A percentile compares a stretch with the other conserved stretches of the same genome.
Conservation (phyloP, 2,329 filamentous ascomycete genomes). For the Scedosporium dehoogii region DNA sequence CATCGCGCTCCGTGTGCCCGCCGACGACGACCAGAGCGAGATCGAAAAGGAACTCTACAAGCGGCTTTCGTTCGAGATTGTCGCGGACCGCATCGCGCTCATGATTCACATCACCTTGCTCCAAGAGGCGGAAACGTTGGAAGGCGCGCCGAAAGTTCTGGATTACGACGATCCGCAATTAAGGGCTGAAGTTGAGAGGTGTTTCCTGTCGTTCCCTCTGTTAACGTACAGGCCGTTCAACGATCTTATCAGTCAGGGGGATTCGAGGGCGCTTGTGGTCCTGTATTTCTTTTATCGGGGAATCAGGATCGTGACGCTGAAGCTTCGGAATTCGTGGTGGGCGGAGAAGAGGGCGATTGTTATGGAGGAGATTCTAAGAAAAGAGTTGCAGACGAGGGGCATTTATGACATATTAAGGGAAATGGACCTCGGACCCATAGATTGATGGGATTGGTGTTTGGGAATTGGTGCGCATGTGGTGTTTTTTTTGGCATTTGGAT, state of each 20-base stretch:
- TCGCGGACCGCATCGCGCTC: slow-evolving; percentile 12
- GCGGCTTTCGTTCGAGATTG: slow-evolving; percentile 13
- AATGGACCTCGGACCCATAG: neutral
- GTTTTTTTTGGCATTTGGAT: neutral
- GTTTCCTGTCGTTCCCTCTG: slow-evolving; percentile 18
- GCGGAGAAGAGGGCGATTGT: slow-evolving; percentile 11
- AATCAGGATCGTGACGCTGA: slow-evolving; percentile 12
- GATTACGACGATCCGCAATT: neutral
- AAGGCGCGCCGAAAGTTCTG: neutral
- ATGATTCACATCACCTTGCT: slow-evolving; percentile 9
- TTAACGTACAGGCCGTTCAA: slow-evolving; percentile 17
- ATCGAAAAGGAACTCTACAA: neutral
- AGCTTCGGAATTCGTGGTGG: slow-evolving; percentile 16
- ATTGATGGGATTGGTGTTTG: neutral
- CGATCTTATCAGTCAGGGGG: slow-evolving; percentile 13
- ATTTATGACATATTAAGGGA: slow-evolving; percentile 5
- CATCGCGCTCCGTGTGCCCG: slow-evolving; percentile 3
- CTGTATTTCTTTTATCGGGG: slow-evolving; percentile 18
- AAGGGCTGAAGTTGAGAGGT: slow-evolving; percentile 15
- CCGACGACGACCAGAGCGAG: neutral
- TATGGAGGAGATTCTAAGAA: slow-evolving; percentile 13
- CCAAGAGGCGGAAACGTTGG: neutral
- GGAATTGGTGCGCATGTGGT: neutral
- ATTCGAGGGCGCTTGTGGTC: slow-evolving; percentile 17
- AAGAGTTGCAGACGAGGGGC: slow-evolving; percentile 11